phyloP scores from a whole-genome alignment of 495 filamentous ascomycete species.

The Hypoxylon fuscum region DNA sequence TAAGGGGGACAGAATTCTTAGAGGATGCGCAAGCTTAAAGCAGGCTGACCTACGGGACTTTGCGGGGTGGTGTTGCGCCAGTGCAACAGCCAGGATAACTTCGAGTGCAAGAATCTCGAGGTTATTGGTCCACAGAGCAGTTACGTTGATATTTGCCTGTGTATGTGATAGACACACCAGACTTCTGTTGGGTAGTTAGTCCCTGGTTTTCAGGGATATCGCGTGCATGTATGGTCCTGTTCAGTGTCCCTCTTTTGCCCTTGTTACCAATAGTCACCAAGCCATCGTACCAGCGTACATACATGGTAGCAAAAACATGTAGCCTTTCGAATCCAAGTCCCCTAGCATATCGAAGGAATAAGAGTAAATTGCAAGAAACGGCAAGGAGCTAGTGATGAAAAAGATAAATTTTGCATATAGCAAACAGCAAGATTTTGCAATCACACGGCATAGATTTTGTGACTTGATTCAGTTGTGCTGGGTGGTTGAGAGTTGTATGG shows the following conservation, averaged over 20 bases:
- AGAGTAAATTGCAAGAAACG: not conserved
- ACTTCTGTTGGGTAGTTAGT: constrained; percentile 1
- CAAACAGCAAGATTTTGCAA: not conserved
- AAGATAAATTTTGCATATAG: no score
- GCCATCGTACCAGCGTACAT: no score
- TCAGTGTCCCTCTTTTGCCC: no score
- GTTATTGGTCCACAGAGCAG: constrained; percentile 27
- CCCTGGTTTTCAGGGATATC: constrained; percentile 22
- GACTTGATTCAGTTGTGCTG: not conserved
- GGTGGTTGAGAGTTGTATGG: constrained; percentile 9
- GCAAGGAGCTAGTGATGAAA: no score
- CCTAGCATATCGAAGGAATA: not conserved
- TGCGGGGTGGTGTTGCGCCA: constrained; percentile 38
- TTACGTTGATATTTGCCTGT: constrained; percentile 37
- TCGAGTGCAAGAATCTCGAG: constrained; percentile 16
- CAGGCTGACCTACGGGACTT: constrained; percentile 36
- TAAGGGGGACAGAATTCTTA: constrained; percentile 19
- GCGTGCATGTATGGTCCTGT: constrained; percentile 10
- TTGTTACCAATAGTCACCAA: constrained; percentile 16
- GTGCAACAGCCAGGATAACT: constrained; percentile 36
- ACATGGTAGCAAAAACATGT: no score
- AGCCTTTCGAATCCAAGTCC: no score
- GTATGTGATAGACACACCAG: constrained; percentile 9
- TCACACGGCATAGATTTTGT: not conserved
- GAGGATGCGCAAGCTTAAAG: constrained; percentile 30